Percentiles rank a stretch among this genome's conserved stretches.
These are phyloP conservation scores for Nemania diffusa DNA, from an alignment of 2,329 filamentous ascomycete species.

Conservation along the genomic window DNA sequence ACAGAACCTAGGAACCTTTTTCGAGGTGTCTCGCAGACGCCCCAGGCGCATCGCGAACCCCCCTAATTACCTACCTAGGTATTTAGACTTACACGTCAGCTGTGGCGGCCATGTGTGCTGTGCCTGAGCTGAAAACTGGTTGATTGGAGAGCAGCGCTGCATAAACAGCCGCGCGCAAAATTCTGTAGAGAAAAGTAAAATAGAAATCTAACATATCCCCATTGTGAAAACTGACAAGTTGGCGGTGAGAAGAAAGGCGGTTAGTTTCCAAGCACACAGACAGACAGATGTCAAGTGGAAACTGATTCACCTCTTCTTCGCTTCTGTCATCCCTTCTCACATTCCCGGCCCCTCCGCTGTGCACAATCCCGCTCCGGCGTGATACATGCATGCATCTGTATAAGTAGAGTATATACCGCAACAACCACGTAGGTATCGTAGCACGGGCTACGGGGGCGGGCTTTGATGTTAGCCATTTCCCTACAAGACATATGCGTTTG, in stretches of 20 bases:
- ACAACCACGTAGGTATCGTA: neutral
- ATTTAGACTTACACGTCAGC: slow-evolving; percentile 7
- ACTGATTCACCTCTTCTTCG: too few relatives aligned
- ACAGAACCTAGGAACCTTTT: neutral
- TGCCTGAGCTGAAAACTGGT: slow-evolving; percentile 28
- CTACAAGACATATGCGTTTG: too few relatives aligned
- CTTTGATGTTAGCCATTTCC: neutral
- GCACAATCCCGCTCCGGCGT: slow-evolving; percentile 10
- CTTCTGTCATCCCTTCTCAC: too few relatives aligned
- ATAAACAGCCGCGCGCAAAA: slow-evolving; percentile 29
- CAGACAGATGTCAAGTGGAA: neutral
- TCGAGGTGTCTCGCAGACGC: neutral
- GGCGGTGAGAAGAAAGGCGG: neutral
- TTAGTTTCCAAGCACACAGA: neutral
- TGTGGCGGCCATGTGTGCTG: neutral
- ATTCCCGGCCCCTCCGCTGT: neutral
- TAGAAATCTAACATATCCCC: too few relatives aligned
- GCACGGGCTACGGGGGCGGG: neutral
- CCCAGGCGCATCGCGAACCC: slow-evolving; percentile 7
- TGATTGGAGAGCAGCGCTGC: slow-evolving; percentile 22
- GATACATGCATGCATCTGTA: slow-evolving; percentile 4
- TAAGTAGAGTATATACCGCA: neutral
- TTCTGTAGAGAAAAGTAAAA: neutral
- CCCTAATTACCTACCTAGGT: neutral
- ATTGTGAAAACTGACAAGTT: too few relatives aligned